phyloP scores from a whole-genome alignment of 139 green algal genomes.

The Haematococcus lacustris region DNA sequence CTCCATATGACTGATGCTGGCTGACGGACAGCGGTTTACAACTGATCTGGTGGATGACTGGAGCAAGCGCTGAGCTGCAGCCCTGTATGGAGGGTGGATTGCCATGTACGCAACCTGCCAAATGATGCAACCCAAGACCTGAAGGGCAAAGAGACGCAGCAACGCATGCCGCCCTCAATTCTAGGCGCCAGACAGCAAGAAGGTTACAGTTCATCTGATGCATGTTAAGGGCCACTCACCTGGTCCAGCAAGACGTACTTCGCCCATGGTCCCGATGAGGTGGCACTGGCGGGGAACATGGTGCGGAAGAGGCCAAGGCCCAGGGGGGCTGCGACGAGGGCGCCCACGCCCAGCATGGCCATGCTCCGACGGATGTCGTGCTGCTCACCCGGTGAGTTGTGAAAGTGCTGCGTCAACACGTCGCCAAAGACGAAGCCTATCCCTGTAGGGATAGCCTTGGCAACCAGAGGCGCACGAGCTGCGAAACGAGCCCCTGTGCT shows the following conservation, averaged over 20 bases:
- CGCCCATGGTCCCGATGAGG: too few species aligned
- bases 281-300: too few species aligned
- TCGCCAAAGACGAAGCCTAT: slow-evolving; percentile 17
- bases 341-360: slow-evolving; percentile 19
- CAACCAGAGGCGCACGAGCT: neutral
- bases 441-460: neutral
- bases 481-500: too few species aligned
- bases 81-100: slow-evolving; percentile 26
- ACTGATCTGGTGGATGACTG: neutral
- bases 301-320: slow-evolving; percentile 8
- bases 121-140: slow-evolving; percentile 33
- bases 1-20: too few species aligned
- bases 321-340: slow-evolving; percentile 13
- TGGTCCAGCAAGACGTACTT: too few species aligned
- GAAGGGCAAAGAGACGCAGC: neutral
- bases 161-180: too few species aligned
- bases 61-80: neutral
- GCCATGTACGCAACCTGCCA: slow-evolving; percentile 33
- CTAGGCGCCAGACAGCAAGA: too few species aligned
- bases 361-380: slow-evolving; percentile 16
- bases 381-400: slow-evolving; percentile 1
- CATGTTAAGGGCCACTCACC: too few species aligned
- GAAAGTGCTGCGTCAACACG: slow-evolving; percentile 19
- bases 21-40: neutral
- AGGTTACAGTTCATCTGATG: too few species aligned